Conservation (phyloP, 768 basidiomycete genomes). For the Termitomyces sp. region DNA sequence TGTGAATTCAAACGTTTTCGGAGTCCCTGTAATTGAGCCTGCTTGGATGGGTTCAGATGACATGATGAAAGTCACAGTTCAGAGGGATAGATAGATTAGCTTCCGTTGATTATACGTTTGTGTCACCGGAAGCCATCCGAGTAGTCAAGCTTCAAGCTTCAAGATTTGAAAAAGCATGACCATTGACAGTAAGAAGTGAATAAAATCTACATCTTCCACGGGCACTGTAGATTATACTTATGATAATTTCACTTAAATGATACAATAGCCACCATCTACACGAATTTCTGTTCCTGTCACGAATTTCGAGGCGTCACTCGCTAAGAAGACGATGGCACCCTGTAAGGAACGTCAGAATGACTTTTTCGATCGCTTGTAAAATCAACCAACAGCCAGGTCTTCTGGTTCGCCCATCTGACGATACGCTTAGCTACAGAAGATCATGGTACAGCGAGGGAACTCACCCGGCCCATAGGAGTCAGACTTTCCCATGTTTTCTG, state of each 20-base stretch:
- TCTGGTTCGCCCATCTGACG: conserved; percentile 85
- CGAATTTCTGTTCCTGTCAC: conserved; percentile 84
- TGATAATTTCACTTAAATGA: not conserved
- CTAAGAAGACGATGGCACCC: conserved; percentile 88
- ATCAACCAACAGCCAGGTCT: conserved; percentile 65
- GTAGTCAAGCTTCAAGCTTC: not conserved
- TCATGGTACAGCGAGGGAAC: conserved; percentile 11
- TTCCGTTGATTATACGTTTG: not conserved
- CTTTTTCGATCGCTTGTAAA: not conserved
- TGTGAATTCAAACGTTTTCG: conserved; percentile 68
- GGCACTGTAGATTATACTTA: not conserved
- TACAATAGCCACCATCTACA: conserved; percentile 87
- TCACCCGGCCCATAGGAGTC: conserved; percentile 82
- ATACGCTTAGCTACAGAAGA: conserved; percentile 6
- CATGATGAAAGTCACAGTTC: conserved; percentile 3
- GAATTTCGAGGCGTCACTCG: conserved; percentile 86
- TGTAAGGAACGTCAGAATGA: conserved; percentile 20
- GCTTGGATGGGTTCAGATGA: conserved; percentile 5
- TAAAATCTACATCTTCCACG: not conserved
- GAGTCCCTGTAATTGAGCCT: conserved; percentile 12
- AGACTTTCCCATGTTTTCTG: conserved; percentile 80
- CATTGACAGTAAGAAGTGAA: not conserved
- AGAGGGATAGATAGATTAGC: not conserved
- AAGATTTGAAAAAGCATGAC: not conserved
- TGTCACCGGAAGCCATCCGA: not conserved